Base-by-base conservation (phyloP, 352 stramenopile genomes). In the Phytophthora fragariae region DNA sequence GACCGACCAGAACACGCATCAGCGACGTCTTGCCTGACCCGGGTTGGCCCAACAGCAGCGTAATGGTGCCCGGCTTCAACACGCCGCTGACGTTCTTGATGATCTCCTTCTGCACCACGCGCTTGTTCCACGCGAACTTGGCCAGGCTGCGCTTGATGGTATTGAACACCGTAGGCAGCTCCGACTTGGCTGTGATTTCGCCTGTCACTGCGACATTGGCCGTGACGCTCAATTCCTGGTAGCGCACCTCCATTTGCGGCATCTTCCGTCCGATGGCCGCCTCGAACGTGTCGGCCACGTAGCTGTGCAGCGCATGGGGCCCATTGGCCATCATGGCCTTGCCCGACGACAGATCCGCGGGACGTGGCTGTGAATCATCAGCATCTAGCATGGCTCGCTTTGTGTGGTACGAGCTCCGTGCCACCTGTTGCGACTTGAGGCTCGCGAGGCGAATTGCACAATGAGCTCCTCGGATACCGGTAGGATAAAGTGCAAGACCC, bases 161-260 rank as follows among this genome's bases (percentile, higher is more conserved):
- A 24, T 76, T 84, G 62, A 60, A 67, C 5, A 83, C 62, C n/a
- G 76, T 83, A 37, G 78, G 76, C 33, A 85, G 70, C 39, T 79
- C 72, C n/a, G 72, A 75, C 12, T 82, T 65, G 55, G 66, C 39
- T 24, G 75, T 75, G 37, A 75, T 47, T 31, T 76, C 41, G 31
- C 63, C 57, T 1, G 58, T 79, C 33, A 79, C 68, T 0, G 53
- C 21, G 0, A 76, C 56, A 46, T 80, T 67, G 24, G 82, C 84
- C 17, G 76, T 75, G 68, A 89, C 46, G 46, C 67, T 79, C 39
- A 92, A 55, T 61, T 92, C 65, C 17, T 77, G 44, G 63, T 89
- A 89, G 44, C 77, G 84, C 62, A 92, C 74, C 63, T 92, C 84
- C 73, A 89, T 83, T 61, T 90, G 81, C 44, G 84, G 84, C 67